A percentile compares a stretch with the other conserved stretches of the same genome.
These are phyloP conservation scores for Lodderomyces elongisporus DNA, from an alignment of 1,139 yeast species.

Conservation along the genomic window DNA sequence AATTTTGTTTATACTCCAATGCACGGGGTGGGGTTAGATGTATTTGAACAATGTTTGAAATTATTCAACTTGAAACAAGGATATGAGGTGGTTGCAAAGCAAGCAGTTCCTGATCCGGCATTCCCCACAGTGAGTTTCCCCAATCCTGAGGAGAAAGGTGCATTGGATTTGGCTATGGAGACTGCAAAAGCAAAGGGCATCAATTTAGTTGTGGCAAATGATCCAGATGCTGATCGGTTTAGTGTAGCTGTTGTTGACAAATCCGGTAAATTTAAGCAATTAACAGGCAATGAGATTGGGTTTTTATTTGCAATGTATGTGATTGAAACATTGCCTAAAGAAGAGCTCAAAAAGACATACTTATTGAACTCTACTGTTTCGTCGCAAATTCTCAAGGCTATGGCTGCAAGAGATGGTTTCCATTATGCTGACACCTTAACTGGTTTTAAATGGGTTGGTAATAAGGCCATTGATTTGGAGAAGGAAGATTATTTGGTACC, in stretches of 20 bases:
- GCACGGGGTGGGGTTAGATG: conserved; percentile 85
- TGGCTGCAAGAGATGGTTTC: conserved; percentile 63
- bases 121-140: conserved; percentile 88
- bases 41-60: conserved; percentile 30
- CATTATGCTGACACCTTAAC: conserved; percentile 78
- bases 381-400: conserved; percentile 68
- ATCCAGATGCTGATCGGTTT: conserved; percentile 96
- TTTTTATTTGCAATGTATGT: conserved; percentile 69
- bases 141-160: conserved; percentile 94
- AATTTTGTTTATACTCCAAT: conserved; percentile 83
- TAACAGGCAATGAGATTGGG: conserved; percentile 92
- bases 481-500: conserved; percentile 65
- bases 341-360: conserved; percentile 40
- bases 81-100: conserved; percentile 47
- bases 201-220: conserved; percentile 74
- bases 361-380: conserved; percentile 88
- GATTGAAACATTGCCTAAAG: conserved; percentile 32
- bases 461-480: conserved; percentile 72
- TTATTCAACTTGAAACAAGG: conserved; percentile 26
- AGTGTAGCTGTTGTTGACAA: conserved; percentile 59
- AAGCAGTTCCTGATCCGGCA: conserved; percentile 71
- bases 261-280: conserved; percentile 59
- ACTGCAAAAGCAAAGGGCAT: conserved; percentile 45
- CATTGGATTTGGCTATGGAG: conserved; percentile 64
- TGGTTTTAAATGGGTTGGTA: conserved; percentile 98